Evolutionary conservation across 2,329 filamentous ascomycete species (phyloP), one percentile per base, ranked within the genome.

Genomic region (Xylariales sp.): DNA sequence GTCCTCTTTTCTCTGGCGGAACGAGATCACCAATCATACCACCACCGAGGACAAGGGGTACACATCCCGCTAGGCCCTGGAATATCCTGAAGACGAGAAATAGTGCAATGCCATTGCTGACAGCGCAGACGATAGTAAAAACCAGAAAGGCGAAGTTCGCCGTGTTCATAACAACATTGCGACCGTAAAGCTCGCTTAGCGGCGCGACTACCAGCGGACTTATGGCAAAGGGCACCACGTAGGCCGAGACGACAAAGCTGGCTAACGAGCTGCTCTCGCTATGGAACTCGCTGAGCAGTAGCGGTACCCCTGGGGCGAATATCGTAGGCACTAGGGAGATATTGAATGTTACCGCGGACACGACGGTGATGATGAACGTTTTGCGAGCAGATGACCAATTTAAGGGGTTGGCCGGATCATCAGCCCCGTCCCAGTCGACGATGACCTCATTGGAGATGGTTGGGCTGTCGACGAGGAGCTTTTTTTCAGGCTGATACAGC

Each of bases 21-120:
- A 81, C 74, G 30, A 81, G 64, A 69, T 83, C 82, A 2, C 77
- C 78, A 36, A 83, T 76, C 30, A 77, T 78, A 3, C 79, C 80
- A 49, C 78, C 78, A 23, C 78, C 81, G 16, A 80, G 74, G 3
- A 80, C 79, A 34, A 79, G 67, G 16, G 74, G 73, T 1, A 73
- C 69, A 1, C 74, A 75, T 45, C 73, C 75, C 7, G 74, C 76
- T 1, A 74, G 45, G 3, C 79, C 79, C 61, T 74, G 73, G 30
- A 80, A 49, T 30, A 80, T 72, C 5, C 79, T 78, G n/a, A 72
- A 72, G 45, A 66, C 63, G 14, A 74, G 49, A 23, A 73, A 69
- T 41, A 67, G 62, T 28, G 59, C 69, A 43, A 71, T 64, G 9
- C 56, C 58, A 30, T 65, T 61, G 59, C 62, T 67, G 8, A 72